Evolutionary conservation across 805 yeast species (phyloP).

Genomic region (Isabelozyma rhagii): DNA sequence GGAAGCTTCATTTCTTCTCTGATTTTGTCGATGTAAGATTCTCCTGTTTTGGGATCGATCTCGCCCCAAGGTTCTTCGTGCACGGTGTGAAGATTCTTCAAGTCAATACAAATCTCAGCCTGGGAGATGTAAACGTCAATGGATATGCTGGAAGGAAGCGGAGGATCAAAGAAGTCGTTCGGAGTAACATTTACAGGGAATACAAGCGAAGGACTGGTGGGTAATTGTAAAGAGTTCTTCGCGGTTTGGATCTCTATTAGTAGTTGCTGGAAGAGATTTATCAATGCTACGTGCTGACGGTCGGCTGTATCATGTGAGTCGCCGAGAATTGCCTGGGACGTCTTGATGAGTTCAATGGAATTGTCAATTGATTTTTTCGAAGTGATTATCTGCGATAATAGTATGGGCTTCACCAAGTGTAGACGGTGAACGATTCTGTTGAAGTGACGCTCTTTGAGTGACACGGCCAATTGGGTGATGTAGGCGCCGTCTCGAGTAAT

Average conservation of each 20-base stretch:
- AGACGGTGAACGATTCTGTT: slow-evolving; percentile 29
- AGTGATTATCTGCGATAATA: slow-evolving; percentile 44
- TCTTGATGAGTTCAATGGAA: slow-evolving; percentile 22
- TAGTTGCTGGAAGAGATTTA: slow-evolving; percentile 22
- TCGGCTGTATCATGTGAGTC: slow-evolving; percentile 5
- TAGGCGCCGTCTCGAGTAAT: slow-evolving; percentile 54
- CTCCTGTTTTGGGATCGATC: slow-evolving; percentile 42
- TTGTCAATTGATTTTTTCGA: slow-evolving; percentile 43
- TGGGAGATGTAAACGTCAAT: slow-evolving; percentile 59
- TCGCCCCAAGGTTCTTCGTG: slow-evolving; percentile 62
- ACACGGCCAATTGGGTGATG: slow-evolving; percentile 46
- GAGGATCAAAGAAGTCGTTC: slow-evolving; percentile 41
- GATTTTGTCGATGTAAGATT: slow-evolving; percentile 57
- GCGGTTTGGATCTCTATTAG: slow-evolving; percentile 30
- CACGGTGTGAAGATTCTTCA: slow-evolving; percentile 48
- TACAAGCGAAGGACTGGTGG: slow-evolving; percentile 50
- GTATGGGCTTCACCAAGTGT: slow-evolving; percentile 26
- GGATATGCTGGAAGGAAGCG: slow-evolving; percentile 44
- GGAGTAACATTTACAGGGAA: slow-evolving; percentile 55
- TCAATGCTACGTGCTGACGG: slow-evolving; percentile 15
- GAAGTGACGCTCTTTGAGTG: slow-evolving; percentile 40
- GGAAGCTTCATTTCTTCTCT: slow-evolving; percentile 50
- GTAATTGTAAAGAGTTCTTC: slow-evolving; percentile 31
- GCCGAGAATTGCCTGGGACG: slow-evolving; percentile 9
- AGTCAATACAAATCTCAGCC: slow-evolving; percentile 61